Base-by-base conservation (phyloP, 1,284 basidiomycete genomes). In the Puccinia triticina region DNA sequence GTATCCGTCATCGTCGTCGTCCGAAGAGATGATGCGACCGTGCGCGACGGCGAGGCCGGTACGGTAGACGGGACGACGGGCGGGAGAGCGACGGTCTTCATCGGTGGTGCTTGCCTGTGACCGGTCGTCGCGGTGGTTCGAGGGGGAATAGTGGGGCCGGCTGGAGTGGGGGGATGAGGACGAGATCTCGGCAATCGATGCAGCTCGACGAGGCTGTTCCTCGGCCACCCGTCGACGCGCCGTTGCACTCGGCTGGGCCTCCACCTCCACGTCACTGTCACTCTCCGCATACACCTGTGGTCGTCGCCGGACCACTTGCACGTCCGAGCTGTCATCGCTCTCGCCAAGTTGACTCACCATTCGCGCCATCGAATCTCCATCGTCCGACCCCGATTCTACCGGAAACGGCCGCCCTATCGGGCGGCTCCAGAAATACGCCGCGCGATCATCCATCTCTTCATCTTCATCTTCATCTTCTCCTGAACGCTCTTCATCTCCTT, bases 281-380 rank as follows among this genome's bases (percentile, higher is more conserved):
- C 66, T 69, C 3, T 69, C 66, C n/a, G 23, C 4, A 29, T 26
- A 29, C n/a, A 69, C 43, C 21, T 10, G 40, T 18, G 40, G 40
- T 23, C 40, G 23, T 48, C 66, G 40, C 23, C 66, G 66, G 14
- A 69, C 66, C 11, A 69, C 66, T 69, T 69, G 66, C 1, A 69
- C 43, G 16, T 69, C 66, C 40, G 66, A 69, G 43, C 43, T 48
- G 8, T 48, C 43, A 21, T 69, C 66, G 14, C 66, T 69, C 11
- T 69, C 66, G 1, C n/a, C 64, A 21, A 21, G 12, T 23, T 21
- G 16, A n/a, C 66, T 69, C 43, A 48, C 66, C 66, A 69, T 4
- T 37, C 66, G 66, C 23, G 43, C 43, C 40, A 46, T 48, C 66
- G 66, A 69, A 37, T n/a, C 66, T n/a, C 66, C 66, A 69, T 69